Evolutionary conservation across 1,284 basidiomycete genomes (phyloP).

Genomic region (Boletus mariae): DNA sequence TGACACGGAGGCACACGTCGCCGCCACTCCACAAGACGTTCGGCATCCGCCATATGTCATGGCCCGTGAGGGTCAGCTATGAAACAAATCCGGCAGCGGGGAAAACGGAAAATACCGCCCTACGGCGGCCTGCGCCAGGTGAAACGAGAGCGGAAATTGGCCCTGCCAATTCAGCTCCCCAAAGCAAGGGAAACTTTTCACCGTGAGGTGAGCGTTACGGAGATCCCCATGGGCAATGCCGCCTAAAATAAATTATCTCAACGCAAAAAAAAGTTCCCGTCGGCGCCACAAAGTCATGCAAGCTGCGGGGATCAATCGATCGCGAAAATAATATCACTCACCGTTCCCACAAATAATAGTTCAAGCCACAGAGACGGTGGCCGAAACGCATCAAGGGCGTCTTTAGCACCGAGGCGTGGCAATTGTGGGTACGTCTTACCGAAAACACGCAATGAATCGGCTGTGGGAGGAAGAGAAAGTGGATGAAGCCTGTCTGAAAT

Average conservation of each 20-base stretch:
- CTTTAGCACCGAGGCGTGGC: not conserved
- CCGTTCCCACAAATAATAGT: conserved; percentile 10
- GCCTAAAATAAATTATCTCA: not conserved
- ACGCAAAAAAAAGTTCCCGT: not conserved
- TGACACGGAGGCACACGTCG: not conserved
- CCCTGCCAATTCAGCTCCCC: not conserved
- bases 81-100: conserved; percentile 8
- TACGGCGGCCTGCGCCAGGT: not conserved
- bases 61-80: conserved; percentile 1
- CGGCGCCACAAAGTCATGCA: conserved; percentile 6
- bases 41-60: conserved; percentile 5
- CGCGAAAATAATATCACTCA: conserved; percentile 4
- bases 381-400: not conserved
- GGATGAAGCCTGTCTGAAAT: not conserved
- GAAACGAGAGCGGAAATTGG: conserved; percentile 2
- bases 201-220: not conserved
- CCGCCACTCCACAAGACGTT: not conserved
- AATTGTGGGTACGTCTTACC: not conserved
- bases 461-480: not conserved
- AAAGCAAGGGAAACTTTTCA: not conserved
- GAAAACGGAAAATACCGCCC: conserved; percentile 1
- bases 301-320: not conserved
- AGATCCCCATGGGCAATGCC: not conserved
- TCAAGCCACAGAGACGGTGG: not conserved
- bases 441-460: not conserved